Evolutionary conservation across 768 basidiomycete species (phyloP).

Genomic region (Russula dissimulans): DNA sequence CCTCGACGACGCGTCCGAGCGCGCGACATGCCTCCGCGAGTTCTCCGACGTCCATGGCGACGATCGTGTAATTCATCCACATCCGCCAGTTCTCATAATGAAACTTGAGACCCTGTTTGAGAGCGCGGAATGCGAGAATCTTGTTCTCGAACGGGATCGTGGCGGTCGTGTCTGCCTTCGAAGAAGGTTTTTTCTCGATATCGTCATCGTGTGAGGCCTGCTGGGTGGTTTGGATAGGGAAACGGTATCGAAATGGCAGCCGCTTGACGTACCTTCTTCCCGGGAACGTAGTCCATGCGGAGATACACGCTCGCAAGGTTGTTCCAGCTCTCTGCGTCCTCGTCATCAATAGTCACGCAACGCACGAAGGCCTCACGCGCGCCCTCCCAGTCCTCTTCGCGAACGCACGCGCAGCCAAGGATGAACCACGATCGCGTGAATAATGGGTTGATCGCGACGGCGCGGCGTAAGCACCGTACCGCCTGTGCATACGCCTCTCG

Average conservation of each 20-base stretch:
- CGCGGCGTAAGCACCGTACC: slow-evolving; percentile 55
- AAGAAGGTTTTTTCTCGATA: neutral
- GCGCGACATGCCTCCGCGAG: slow-evolving; percentile 82
- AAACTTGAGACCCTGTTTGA: slow-evolving; percentile 79
- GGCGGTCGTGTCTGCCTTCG: slow-evolving; percentile 10
- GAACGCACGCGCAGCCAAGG: slow-evolving; percentile 83
- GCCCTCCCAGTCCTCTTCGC: slow-evolving; percentile 75
- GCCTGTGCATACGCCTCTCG: slow-evolving; percentile 54
- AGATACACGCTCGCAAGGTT: slow-evolving; percentile 94
- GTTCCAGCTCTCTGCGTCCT: slow-evolving; percentile 97
- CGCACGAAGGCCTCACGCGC: slow-evolving; percentile 77
- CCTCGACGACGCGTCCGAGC: slow-evolving; percentile 70
- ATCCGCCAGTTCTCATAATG: slow-evolving; percentile 92
- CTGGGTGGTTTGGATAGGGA: neutral
- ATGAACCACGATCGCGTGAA: slow-evolving; percentile 89
- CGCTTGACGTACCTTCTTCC: slow-evolving; percentile 22
- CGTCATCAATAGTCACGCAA: slow-evolving; percentile 87
- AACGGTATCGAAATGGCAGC: neutral
- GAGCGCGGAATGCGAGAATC: slow-evolving; percentile 82
- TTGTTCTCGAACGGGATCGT: slow-evolving; percentile 63
- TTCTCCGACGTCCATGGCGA: slow-evolving; percentile 89
- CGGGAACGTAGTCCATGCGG: slow-evolving; percentile 47
- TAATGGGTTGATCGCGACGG: slow-evolving; percentile 84
- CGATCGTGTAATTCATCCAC: slow-evolving; percentile 97
- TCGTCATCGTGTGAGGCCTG: neutral